Base-by-base conservation (phyloP, 192 early-diverging fungal species). In the Martensiomyces pterosporus region DNA sequence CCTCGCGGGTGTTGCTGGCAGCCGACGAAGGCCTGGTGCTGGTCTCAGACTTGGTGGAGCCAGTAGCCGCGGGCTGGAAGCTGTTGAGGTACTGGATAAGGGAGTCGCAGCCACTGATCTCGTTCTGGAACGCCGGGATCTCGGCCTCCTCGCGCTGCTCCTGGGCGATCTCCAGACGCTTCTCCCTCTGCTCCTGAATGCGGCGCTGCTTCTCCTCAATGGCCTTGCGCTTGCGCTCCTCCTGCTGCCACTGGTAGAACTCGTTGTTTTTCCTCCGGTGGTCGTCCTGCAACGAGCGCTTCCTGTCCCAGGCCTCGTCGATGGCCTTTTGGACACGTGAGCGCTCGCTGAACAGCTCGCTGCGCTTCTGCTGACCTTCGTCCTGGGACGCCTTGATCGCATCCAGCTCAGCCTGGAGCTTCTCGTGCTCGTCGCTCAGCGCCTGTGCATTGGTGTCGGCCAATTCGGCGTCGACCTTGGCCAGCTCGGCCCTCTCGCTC, bases 81-180 rank as follows among this genome's bases (percentile, higher is more conserved):
- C 64, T 57, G 42, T 57, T 74, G 47, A 97, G 79, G 58, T 87
- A 88, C 23, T 76, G 71, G 53, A 93, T 83, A 40, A 97, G 73
- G 43, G 80, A 82, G 47, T 85, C 84, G 79, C 91, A 94, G 39
- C 76, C 79, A 64, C 75, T 57, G 56, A 97, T 94, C 65, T 97
- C 94, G 58, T 79, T 77, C 40, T 82, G 73, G 75, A 82, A 97
- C 5, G 94, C 92, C 24, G 91, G 90, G 22, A 89, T 70, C 46
- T 91, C 84, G 29, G 94, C 94, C 39, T 84, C 73, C 55, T 94
- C 94, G 37, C 82, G 83, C 64, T 91, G 88, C 49, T 82, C 67
- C 60, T 86, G 77, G 10, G 87, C 87, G 37, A 80, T 59, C 32
- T 72, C 81, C 46, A 81, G 53, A n/a, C 85, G 80, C 59, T 83